Conservation (phyloP, 1,139 yeast species). For the Eremothecium sinecaudum region DNA sequence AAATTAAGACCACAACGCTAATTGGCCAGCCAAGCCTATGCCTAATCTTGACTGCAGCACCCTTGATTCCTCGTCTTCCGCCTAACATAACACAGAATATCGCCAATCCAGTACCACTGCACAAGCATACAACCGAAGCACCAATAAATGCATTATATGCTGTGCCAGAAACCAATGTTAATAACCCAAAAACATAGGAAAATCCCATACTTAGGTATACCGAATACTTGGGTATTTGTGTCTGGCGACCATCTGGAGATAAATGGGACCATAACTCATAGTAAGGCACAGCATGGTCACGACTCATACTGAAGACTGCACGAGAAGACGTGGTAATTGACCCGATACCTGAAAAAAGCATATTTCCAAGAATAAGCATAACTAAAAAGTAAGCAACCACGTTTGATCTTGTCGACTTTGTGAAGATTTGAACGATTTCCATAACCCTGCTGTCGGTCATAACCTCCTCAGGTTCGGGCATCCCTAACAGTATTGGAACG, state of each 20-base stretch:
- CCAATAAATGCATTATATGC: conserved; percentile 84
- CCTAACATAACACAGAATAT: conserved; percentile 53
- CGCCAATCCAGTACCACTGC: conserved; percentile 72
- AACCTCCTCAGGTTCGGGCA: conserved; percentile 52
- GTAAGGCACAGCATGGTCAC: conserved; percentile 81
- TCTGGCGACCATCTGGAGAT: conserved; percentile 42
- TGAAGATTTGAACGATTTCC: conserved; percentile 52
- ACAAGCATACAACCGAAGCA: conserved; percentile 69
- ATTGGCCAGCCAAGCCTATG: conserved; percentile 54
- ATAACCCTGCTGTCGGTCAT: conserved; percentile 55
- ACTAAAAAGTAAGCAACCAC: conserved; percentile 60
- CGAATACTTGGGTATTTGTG: conserved; percentile 67
- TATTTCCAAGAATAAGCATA: conserved; percentile 58
- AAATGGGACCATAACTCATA: conserved; percentile 58
- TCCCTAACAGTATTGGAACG: conserved; percentile 57
- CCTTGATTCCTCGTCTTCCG: conserved; percentile 53
- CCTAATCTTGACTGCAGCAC: conserved; percentile 61
- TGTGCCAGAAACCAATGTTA: conserved; percentile 60
- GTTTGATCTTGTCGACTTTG: conserved; percentile 58
- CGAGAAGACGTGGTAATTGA: conserved; percentile 79
- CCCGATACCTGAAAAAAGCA: conserved; percentile 70
- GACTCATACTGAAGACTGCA: conserved; percentile 76
- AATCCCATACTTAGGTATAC: conserved; percentile 58
- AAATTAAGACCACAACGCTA: conserved; percentile 49
- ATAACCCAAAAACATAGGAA: conserved; percentile 50